Evolutionary conservation across 345 rosid species (phyloP).

Genomic region (Eucalyptus caleyi): DNA sequence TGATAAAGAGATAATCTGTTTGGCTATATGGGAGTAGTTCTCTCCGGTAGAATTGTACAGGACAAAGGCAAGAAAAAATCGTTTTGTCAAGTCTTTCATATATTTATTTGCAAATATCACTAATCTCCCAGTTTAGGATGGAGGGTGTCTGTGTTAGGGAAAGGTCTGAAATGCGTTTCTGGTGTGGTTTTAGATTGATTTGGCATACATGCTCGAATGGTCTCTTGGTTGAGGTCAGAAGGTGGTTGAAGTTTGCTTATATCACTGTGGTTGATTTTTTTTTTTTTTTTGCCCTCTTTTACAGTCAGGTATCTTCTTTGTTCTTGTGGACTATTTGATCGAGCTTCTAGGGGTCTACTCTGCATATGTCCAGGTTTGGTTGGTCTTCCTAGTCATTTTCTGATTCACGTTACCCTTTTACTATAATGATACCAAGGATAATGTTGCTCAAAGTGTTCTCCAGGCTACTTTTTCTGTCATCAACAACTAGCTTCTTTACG

Average conservation of each 20-base stretch:
- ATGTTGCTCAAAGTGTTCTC: not conserved
- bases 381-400: not conserved
- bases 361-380: conserved; percentile 51
- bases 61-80: not conserved
- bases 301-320: conserved; percentile 46
- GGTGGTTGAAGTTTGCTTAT: not conserved
- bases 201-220: not conserved
- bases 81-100: not conserved
- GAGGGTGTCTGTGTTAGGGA: not conserved
- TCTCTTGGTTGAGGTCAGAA: not conserved
- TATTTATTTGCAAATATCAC: not conserved
- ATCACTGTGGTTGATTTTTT: not conserved
- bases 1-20: not conserved
- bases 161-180: not conserved
- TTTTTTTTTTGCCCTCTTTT: not conserved
- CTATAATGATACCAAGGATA: not conserved
- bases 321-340: conserved; percentile 52
- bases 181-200: not conserved
- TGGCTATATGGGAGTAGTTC: not conserved
- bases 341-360: conserved; percentile 44
- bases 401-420: not conserved
- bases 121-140: not conserved
- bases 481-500: not conserved
- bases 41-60: not conserved
- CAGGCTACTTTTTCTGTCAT: not conserved